Percentiles rank a stretch among this genome's conserved stretches.
Evolutionary conservation across 345 rosid genomes (phyloP).

Genomic region (Heritiera fomes): DNA sequence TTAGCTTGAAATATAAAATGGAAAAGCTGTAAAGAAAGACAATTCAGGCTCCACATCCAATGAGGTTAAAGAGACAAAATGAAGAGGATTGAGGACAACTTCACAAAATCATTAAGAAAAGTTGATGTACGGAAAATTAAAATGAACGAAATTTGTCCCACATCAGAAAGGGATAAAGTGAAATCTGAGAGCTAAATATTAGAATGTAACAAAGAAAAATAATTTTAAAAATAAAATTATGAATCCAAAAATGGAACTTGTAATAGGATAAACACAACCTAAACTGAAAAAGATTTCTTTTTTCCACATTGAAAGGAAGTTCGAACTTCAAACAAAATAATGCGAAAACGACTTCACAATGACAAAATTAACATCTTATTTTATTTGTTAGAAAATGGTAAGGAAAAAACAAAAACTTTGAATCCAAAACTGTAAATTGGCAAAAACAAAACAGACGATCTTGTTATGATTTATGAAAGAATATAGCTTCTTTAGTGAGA

Average conservation of each 20-base stretch:
- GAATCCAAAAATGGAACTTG: not conserved
- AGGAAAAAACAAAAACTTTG: not conserved
- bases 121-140: not conserved
- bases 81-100: slow-evolving; percentile 1
- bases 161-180: slow-evolving; percentile 4
- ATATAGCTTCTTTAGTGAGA: no score
- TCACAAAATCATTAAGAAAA: not conserved
- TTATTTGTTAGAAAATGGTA: slow-evolving; percentile 10
- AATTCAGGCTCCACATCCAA: slow-evolving; percentile 22
- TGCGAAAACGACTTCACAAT: not conserved
- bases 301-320: not conserved
- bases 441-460: not conserved
- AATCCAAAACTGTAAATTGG: slow-evolving; percentile 5
- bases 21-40: slow-evolving; percentile 17
- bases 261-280: not conserved
- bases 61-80: no score
- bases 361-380: not conserved
- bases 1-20: not conserved
- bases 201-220: not conserved
- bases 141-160: slow-evolving; percentile 1
- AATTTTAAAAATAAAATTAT: not conserved
- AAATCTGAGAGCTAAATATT: slow-evolving; percentile 3
- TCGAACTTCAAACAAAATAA: not conserved
- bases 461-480: not conserved
- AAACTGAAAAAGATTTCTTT: not conserved